Base-by-base conservation (phyloP, 2,329 filamentous ascomycete species). In the Pezicula neosporulosa region DNA sequence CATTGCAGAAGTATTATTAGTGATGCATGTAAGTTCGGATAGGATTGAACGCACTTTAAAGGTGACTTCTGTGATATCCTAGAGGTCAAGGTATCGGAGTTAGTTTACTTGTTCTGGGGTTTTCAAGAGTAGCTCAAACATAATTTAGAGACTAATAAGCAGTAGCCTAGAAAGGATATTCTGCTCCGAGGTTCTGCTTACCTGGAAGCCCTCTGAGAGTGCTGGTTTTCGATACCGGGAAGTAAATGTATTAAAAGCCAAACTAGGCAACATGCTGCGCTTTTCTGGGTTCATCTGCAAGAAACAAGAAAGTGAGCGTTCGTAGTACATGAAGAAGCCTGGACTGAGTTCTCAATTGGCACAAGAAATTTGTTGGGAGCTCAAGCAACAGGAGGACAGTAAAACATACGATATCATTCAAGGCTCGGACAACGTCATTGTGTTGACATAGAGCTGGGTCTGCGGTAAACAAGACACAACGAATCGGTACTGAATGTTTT, bases 381-480 rank as follows among this genome's bases (percentile, higher is more conserved):
- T 36, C 10, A 24, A n/a, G 24, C 37, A 43, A 10, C 19, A 9
- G 15, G 33, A 48, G 3, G 8, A n/a, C 24, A 47, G 19, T 44
- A 16, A 41, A 51, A 60, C 63, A 51, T 59, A 67, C 63, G 18
- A 24, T 52, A 21, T 49, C 45, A 61, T 85, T 85, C 63, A 92
- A 73, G 2, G 90, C 83, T 54, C 94, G 82, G 45, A 96, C 89
- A 1, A 81, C 82, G 65, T 96, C 89, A 65, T 99, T 99, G 72
- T 99, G 94, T 66, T 91, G 84, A 59, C 81, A 85, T 30, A 68
- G 45, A 44, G 60, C 47, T 43, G 68, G 81, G 83, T 85, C 76
- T 12, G 90, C 87, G 47, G 85, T 87, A 72, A 99, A 94, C 69
- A 88, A 87, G 9, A 97, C 77, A 64, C 93, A 96, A 44, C 93